Percentiles rank a stretch among this genome's conserved stretches.
These are phyloP conservation scores for Calocera cornea DNA, from an alignment of 768 basidiomycete genomes.

Conservation along the genomic window DNA sequence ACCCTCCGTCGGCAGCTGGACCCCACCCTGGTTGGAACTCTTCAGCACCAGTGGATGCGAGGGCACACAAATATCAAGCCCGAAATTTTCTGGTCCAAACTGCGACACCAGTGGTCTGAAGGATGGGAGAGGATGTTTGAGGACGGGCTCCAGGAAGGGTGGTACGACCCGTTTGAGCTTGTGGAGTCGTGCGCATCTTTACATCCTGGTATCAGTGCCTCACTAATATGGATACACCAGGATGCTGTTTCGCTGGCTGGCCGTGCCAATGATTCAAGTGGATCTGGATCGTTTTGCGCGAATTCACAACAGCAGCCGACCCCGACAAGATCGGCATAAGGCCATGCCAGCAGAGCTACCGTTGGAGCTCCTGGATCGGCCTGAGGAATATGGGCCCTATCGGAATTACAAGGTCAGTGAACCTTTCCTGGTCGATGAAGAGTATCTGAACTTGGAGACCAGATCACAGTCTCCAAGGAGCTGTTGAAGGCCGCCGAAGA, in stretches of 20 bases:
- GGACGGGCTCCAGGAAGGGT: slow-evolving; percentile 19
- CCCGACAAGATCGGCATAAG: slow-evolving; percentile 25
- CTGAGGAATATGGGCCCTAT: slow-evolving; percentile 19
- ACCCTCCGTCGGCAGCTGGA: slow-evolving; percentile 30
- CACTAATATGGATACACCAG: no score
- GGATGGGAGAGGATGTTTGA: slow-evolving; percentile 29
- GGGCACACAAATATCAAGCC: slow-evolving; percentile 32
- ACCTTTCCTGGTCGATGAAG: neutral
- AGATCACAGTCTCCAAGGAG: neutral
- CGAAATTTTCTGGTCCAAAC: slow-evolving; percentile 30
- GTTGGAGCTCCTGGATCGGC: slow-evolving; percentile 21
- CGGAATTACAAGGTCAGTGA: slow-evolving; percentile 27
- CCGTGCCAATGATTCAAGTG: slow-evolving; percentile 31
- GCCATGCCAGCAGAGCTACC: slow-evolving; percentile 31
- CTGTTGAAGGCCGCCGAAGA: neutral
- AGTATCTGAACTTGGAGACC: neutral
- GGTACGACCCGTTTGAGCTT: neutral
- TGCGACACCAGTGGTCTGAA: slow-evolving; percentile 22
- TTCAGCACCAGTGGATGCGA: slow-evolving; percentile 32
- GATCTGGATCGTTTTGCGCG: slow-evolving; percentile 26
- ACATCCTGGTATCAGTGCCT: no score
- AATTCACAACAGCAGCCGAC: slow-evolving; percentile 17
- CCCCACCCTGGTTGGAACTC: slow-evolving; percentile 24
- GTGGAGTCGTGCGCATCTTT: neutral
- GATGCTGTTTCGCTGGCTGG: slow-evolving; percentile 30